These are phyloP conservation scores for Heliamphora exappendiculata DNA, from an alignment of 148 eudicot species.

Conservation along the genomic window DNA sequence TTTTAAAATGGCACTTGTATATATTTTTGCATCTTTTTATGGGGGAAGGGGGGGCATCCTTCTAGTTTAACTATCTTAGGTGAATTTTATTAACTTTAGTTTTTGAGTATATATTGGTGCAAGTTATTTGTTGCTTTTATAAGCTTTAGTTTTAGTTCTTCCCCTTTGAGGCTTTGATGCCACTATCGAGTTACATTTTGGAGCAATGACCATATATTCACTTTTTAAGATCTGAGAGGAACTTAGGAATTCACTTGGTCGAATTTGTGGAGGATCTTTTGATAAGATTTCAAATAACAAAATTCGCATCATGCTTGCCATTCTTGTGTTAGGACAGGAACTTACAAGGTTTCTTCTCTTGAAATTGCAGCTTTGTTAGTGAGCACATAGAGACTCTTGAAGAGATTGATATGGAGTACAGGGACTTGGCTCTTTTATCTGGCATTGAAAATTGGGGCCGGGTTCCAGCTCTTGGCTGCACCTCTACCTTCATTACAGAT, in stretches of 20 bases:
- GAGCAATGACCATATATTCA: not conserved
- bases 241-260: too few species aligned
- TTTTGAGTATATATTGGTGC: too few species aligned
- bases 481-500: constrained; percentile 67
- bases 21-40: not conserved
- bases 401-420: constrained; percentile 98
- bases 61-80: not conserved
- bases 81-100: too few species aligned
- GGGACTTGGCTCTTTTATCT: constrained; percentile 77
- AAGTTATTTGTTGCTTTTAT: too few species aligned
- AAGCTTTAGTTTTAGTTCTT: too few species aligned
- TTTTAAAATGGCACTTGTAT: not conserved
- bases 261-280: too few species aligned
- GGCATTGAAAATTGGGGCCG: constrained; percentile 96
- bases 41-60: not conserved
- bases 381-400: constrained; percentile 98
- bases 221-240: too few species aligned
- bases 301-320: too few species aligned
- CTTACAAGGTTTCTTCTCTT: not conserved
- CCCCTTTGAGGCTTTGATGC: too few species aligned
- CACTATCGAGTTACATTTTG: not conserved
- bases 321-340: not conserved
- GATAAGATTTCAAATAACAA: too few species aligned
- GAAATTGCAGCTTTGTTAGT: constrained; percentile 69
- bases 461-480: constrained; percentile 97